Evolutionary conservation across 2,329 filamentous ascomycete genomes (phyloP), one percentile per base, ranked within the genome.

Genomic region (Beauveria sp.): DNA sequence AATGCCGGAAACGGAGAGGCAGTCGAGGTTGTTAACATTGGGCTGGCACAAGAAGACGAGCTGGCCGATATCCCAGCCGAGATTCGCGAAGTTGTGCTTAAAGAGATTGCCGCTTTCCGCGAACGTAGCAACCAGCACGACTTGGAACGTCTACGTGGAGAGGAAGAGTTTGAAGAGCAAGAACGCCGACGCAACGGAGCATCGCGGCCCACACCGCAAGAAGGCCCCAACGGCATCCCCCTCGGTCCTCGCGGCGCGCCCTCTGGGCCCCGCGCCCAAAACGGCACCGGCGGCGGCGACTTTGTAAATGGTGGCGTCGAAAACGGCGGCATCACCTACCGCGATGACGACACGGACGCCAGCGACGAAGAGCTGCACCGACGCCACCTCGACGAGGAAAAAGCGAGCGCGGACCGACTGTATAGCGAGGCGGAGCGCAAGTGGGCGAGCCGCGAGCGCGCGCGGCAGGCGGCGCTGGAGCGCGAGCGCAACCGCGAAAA

Each of bases 51-150:
- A 58, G 95, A 99, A 65, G 96, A 99, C 70, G 95, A 99, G 70
- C 80, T 99, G 34, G 88, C 93, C 22, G 95, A 99, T 69, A 97
- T 99, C 53, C 95, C 95, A 0, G 88, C 91, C 1, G 95, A 98
- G 72, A 96, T 96, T 91, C 88, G 95, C 26, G 95, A 96, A 72
- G 93, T 91, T 0, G 95, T 99, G 18, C 91, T 95, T 0, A 88
- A 88, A 62, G 96, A 99, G 73, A 99, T 99, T 69, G 88, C 91
- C 0, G 90, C 93, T 0, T 99, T 99, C 79, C 84, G 95, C 66
- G 95, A 99, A 67, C 84, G 93, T 22, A 97, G 93, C 67, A 96
- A 87, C 63, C 86, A 89, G 64, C 84, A 93, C 45, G 95, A 99
- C 71, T 78, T 96, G 70, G 95, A 99, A 74, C 89, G 95, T 3